Evolutionary conservation across 2,329 filamentous ascomycete genomes (phyloP).

Genomic region (Alternaria triticina): DNA sequence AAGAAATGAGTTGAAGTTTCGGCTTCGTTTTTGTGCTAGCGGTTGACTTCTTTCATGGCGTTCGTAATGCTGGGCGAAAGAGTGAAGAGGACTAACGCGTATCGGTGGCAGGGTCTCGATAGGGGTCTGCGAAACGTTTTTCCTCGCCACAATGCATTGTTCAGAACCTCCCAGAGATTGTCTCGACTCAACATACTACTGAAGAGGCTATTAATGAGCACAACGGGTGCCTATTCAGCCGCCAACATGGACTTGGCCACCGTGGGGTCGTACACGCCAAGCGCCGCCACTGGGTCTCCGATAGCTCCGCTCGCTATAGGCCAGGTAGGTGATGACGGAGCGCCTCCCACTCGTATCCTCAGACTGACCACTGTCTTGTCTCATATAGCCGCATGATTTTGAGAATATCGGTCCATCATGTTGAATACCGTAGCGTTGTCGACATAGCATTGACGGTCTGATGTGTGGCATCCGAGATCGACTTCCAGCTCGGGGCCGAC

Average conservation of each 20-base stretch:
- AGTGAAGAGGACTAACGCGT: neutral
- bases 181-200: neutral
- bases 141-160: neutral
- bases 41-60: neutral
- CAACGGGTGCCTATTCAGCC: neutral
- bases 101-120: neutral
- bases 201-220: neutral
- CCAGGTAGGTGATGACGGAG: neutral
- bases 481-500: slow-evolving; percentile 47
- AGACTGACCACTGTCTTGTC: neutral
- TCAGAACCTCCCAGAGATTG: neutral
- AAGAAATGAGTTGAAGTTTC: neutral
- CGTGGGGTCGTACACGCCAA: neutral
- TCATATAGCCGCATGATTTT: slow-evolving; percentile 26
- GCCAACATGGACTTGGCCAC: neutral
- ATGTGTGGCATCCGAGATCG: slow-evolving; percentile 49
- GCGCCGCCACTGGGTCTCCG: slow-evolving; percentile 6
- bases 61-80: neutral
- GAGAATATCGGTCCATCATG: slow-evolving; percentile 54
- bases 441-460: slow-evolving; percentile 52
- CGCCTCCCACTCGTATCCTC: neutral
- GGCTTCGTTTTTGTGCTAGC: neutral
- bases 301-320: neutral
- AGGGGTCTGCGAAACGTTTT: neutral
- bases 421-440: slow-evolving; percentile 52